Evolutionary conservation across 352 stramenopile genomes (phyloP).

Genomic region (Phytopythium cucurbitacearum): DNA sequence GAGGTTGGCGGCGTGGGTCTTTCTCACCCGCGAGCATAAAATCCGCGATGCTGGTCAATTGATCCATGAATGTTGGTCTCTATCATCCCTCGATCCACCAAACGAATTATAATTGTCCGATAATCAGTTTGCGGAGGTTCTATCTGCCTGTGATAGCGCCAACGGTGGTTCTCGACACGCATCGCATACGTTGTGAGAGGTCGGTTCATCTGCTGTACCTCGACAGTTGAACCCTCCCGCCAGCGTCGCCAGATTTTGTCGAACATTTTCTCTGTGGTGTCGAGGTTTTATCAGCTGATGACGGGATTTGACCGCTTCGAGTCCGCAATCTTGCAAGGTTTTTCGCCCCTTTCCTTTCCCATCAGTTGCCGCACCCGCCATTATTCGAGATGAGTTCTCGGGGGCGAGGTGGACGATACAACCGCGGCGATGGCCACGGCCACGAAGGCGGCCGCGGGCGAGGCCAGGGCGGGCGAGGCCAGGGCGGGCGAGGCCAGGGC

Average conservation of each 20-base stretch:
- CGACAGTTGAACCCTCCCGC: neutral
- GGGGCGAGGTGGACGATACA: slow-evolving; percentile 2
- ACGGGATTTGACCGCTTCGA: too few relatives aligned
- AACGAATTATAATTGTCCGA: too few relatives aligned
- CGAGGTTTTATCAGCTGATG: neutral
- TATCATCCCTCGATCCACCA: too few relatives aligned
- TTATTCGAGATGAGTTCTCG: neutral
- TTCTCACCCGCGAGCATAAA: neutral
- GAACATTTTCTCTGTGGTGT: slow-evolving; percentile 1
- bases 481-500: slow-evolving; percentile 1
- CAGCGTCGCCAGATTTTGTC: neutral
- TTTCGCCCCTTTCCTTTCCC: slow-evolving; percentile 1
- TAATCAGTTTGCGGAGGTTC: too few relatives aligned
- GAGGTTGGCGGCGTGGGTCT: neutral
- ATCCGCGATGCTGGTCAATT: neutral
- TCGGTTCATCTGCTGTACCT: too few relatives aligned
- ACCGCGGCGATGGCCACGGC: neutral
- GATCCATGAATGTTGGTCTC: too few relatives aligned
- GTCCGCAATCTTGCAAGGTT: neutral
- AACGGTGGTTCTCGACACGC: too few relatives aligned
- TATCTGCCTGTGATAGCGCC: too few relatives aligned
- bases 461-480: neutral
- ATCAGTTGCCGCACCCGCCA: neutral
- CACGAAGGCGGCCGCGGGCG: neutral
- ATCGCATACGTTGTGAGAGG: too few relatives aligned